These are phyloP conservation scores for Fragaria nilgerrensis DNA, from an alignment of 306 rosid genomes.

Conservation along the genomic window DNA sequence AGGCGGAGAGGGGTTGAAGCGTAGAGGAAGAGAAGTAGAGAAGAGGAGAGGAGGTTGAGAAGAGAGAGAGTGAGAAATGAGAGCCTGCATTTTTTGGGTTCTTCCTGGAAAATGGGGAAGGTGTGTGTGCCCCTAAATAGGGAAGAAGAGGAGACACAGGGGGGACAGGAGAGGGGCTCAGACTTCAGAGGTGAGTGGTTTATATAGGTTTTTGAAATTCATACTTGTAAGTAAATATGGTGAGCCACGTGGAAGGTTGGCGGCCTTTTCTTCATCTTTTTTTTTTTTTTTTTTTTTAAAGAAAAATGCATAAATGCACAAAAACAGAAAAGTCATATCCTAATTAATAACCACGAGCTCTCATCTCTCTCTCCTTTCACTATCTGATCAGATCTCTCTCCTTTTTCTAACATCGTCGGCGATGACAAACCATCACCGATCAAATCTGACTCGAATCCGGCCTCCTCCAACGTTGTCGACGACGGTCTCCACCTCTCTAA, in stretches of 20 bases:
- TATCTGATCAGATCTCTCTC: no score
- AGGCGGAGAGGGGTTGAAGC: slow-evolving; percentile 8
- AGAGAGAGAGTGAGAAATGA: slow-evolving; percentile 15
- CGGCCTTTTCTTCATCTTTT: neutral
- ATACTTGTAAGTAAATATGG: neutral
- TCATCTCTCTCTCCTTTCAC: no score
- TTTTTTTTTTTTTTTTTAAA: no score
- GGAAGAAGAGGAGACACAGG: neutral
- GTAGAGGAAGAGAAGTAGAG: neutral
- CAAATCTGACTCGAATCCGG: no score
- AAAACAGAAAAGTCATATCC: no score
- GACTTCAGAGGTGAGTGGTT: neutral
- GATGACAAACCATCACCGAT: no score
- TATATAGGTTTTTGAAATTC: neutral
- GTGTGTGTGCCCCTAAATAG: neutral
- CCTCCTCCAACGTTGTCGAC: no score
- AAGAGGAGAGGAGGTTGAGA: slow-evolving; percentile 18
- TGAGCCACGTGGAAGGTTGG: neutral
- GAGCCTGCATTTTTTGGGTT: slow-evolving; percentile 28
- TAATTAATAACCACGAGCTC: no score
- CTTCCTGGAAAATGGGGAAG: neutral
- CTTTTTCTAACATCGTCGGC: no score
- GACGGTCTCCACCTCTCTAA: no score
- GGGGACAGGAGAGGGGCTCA: neutral
- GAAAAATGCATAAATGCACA: no score